Percentiles rank a stretch among this genome's conserved stretches.
These are phyloP conservation scores for Aspergillus aculeatinus DNA, from an alignment of 2,329 filamentous ascomycete genomes.

Conservation along the genomic window DNA sequence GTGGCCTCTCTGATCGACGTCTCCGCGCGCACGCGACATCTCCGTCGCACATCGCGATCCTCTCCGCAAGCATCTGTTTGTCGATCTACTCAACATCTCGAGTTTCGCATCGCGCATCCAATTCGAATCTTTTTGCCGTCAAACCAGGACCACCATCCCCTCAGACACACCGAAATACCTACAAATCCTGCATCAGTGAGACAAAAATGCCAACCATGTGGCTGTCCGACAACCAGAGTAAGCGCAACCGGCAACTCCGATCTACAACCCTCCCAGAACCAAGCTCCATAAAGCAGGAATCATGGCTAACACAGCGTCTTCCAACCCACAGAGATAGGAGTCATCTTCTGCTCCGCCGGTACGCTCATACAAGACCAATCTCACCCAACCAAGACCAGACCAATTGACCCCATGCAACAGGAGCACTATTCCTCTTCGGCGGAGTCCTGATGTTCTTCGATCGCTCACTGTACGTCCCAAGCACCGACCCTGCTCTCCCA, in stretches of 20 bases:
- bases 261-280: background rate
- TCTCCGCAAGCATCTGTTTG: background rate
- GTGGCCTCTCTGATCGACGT: background rate
- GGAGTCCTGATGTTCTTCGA: conserved; percentile 98
- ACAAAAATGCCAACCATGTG: conserved; percentile 82
- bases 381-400: background rate
- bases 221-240: conserved; percentile 94
- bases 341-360: conserved; percentile 97
- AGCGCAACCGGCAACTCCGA: conserved; percentile 31
- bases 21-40: background rate
- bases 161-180: background rate
- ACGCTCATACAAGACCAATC: conserved; percentile 48
- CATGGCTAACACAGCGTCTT: conserved; percentile 20
- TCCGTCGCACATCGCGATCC: background rate
- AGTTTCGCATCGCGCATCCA: background rate
- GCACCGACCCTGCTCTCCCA: too few relatives aligned
- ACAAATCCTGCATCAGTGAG: background rate
- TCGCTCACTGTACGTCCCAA: conserved; percentile 74
- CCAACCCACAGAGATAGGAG: conserved; percentile 77
- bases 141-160: background rate
- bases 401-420: conserved; percentile 48
- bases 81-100: background rate
- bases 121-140: background rate
- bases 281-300: background rate
- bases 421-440: conserved; percentile 90